These are phyloP conservation scores for Breynia disticha DNA, from an alignment of 441 rosid species.

Conservation along the genomic window DNA sequence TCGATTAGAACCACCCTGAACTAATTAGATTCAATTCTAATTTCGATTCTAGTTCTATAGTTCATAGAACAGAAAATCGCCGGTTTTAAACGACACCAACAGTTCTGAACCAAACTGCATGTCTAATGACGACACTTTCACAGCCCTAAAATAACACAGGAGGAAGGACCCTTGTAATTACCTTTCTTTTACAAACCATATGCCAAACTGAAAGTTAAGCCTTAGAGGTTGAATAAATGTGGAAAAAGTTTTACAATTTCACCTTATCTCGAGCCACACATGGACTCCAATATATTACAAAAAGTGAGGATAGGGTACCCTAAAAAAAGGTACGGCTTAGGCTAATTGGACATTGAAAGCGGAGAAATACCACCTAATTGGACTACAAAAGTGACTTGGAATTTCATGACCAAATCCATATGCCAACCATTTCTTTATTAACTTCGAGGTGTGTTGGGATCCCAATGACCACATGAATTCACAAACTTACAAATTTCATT, in stretches of 20 bases:
- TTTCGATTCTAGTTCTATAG: too few relatives aligned
- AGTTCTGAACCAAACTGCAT: too few relatives aligned
- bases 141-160: too few relatives aligned
- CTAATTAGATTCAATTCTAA: too few relatives aligned
- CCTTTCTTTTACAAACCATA: too few relatives aligned
- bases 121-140: too few relatives aligned
- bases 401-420: slow-evolving; percentile 33
- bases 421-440: slow-evolving; percentile 30
- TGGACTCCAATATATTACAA: not conserved
- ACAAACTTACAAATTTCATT: slow-evolving; percentile 4
- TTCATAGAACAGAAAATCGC: too few relatives aligned
- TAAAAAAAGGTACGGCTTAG: slow-evolving; percentile 21
- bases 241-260: slow-evolving; percentile 7
- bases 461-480: slow-evolving; percentile 17
- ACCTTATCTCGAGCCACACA: slow-evolving; percentile 42
- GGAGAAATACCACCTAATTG: slow-evolving; percentile 35
- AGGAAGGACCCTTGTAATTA: too few relatives aligned
- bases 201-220: too few relatives aligned
- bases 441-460: slow-evolving; percentile 31
- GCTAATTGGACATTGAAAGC: slow-evolving; percentile 13
- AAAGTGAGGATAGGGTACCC: slow-evolving; percentile 3
- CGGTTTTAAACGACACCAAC: too few relatives aligned
- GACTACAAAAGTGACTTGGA: slow-evolving; percentile 31
- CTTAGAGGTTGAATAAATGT: not conserved
- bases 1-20: too few relatives aligned